Evolutionary conservation across 1,284 basidiomycete genomes (phyloP), one percentile per base, ranked within the genome.

Genomic region (Microbotryum intermedium): DNA sequence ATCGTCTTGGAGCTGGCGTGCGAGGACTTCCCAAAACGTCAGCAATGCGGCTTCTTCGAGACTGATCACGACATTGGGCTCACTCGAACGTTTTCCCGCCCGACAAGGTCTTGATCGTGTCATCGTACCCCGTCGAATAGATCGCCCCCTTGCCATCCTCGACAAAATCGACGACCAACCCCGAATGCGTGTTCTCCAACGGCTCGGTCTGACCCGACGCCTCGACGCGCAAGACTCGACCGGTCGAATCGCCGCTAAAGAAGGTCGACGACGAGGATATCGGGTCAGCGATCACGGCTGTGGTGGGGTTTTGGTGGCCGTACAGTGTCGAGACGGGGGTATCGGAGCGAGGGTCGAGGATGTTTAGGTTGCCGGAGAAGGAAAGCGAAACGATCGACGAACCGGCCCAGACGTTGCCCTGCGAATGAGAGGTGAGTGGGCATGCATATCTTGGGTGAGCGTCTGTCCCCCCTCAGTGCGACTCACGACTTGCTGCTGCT

Each of bases 181-280:
- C 87, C 4, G 82, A 78, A 73, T 93, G 90, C 83, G 1, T 80
- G 75, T 3, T 90, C 90, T 29, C 75, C 71, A 0, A 91, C 73
- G 23, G 77, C 74, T 16, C 34, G 2, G 34, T 39, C 34, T 6
- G 34, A 39, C 34, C 34, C 34, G 34, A 39, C 10, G 34, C 10
- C 74, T 73, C 26, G 83, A 82, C 16, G 53, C 44, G 45, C 50
- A 87, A 88, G 2, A 88, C 77, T 8, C 87, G 82, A 0, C 93
- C 93, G 68, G 93, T 89, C 23, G 88, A 87, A 1, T 87, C 85
- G 16, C 90, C 90, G 0, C 83, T 81, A 63, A 90, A 78, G 78
- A 94, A 90, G 0, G 88, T 90, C 18, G 59, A 44, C 16, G 48
- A 25, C 1, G 34, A 39, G 34, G 11, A 39, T 39, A 16, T 3